These are phyloP conservation scores for Metschnikowia amazonensis DNA, from an alignment of 805 yeast species.

Conservation along the genomic window DNA sequence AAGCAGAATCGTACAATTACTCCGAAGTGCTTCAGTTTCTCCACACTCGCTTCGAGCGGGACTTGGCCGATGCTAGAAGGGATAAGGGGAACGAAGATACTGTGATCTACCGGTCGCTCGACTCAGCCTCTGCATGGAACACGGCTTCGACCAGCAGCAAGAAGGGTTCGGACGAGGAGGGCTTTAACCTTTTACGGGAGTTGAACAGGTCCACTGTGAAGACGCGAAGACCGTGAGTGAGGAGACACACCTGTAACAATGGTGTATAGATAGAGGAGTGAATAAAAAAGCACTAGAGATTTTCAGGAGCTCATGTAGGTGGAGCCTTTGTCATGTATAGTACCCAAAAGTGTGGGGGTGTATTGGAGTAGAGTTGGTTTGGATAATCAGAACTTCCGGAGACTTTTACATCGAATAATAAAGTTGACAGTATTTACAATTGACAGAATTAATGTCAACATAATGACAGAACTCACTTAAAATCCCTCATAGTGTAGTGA, in stretches of 20 bases:
- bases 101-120: slow-evolving; percentile 23
- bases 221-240: not conserved
- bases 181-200: slow-evolving; percentile 13
- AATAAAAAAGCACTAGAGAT: not conserved
- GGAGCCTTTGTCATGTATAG: too few relatives aligned
- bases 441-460: too few relatives aligned
- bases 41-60: slow-evolving; percentile 15
- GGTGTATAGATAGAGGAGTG: not conserved
- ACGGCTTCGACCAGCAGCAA: slow-evolving; percentile 9
- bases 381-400: too few relatives aligned
- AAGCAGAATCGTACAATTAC: slow-evolving; percentile 15
- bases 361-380: not conserved
- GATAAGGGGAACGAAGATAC: slow-evolving; percentile 21
- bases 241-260: not conserved
- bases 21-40: slow-evolving; percentile 21
- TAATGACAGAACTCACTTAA: too few relatives aligned
- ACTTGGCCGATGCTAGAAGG: slow-evolving; percentile 19
- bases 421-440: too few relatives aligned
- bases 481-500: too few relatives aligned
- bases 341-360: too few relatives aligned
- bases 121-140: slow-evolving; percentile 20
- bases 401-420: too few relatives aligned
- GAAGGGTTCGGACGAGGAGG: slow-evolving; percentile 9
- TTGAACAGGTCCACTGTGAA: slow-evolving; percentile 10
- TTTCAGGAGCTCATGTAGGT: too few relatives aligned